Base-by-base conservation (phyloP, 176 grass and related monocot genomes). In the Leersia perrieri region DNA sequence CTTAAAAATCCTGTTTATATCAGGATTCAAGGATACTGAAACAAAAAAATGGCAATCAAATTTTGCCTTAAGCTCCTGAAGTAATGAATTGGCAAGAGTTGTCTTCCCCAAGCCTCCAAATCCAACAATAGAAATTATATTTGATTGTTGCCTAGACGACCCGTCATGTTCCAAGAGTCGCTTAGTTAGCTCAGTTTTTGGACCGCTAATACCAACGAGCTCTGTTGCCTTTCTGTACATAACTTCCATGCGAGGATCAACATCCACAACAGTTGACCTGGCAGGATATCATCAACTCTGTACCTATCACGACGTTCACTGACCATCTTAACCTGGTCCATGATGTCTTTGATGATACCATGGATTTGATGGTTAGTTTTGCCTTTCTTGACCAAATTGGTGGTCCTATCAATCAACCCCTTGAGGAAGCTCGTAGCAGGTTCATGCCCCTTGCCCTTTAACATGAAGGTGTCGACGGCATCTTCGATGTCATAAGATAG, bases 221-320 rank as follows among this genome's bases (percentile, higher is more conserved):
- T 76, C 57, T 63, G 74, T 42, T 30, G 25, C 25, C 74, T 63
- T 76, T 63, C 9, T 34, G 14, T 63, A 63, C 25, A 30, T 76
- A 12, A 0, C 74, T 63, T 63, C 57, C 30, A 76, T 3, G 74
- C 57, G 57, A 63, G 74, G 35, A 42, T 76, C 74, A 18, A 76
- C 33, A 6, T 3, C 0, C 35, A 22, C 33, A 1, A 20, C 9
- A 76, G 0, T 28, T 12, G 57, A 1, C 8, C 1, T 41, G 0
- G 57, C 7, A 76, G 33, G 11, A 29, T 18, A 0, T 12, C 26
- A 10, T 40, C 34, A 12, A 76, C 0, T 1, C 9, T 75, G 34
- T 16, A 76, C 33, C 73, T 76, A 1, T 61, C 13, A 61, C n/a
- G 53, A 4, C 53, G 53, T 1, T 45, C 3, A 14, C 42, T 45